A percentile compares a stretch with the other conserved stretches of the same genome.
Conservation (phyloP, 2,329 filamentous ascomycete genomes). For the Fonsecaea erecta region DNA sequence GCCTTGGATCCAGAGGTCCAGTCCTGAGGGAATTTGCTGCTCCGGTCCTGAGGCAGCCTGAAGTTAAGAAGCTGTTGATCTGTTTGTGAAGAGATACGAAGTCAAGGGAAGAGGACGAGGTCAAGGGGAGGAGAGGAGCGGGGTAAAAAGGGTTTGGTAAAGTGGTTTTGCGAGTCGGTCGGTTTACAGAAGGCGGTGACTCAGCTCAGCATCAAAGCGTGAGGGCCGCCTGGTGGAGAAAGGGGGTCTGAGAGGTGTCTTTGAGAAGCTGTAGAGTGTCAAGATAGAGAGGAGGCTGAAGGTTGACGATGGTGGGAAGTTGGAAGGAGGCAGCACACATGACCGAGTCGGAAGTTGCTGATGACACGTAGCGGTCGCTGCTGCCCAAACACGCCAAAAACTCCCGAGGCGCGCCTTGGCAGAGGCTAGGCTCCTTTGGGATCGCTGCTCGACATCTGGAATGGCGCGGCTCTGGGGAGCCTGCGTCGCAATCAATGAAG, state of each 20-base stretch:
- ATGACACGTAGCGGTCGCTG: slow-evolving; percentile 16
- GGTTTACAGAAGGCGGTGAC: slow-evolving; percentile 22
- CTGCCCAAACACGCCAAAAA: slow-evolving; percentile 14
- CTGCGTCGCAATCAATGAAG: slow-evolving; percentile 1
- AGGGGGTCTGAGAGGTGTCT: slow-evolving; percentile 6
- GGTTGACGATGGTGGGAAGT: slow-evolving; percentile 1
- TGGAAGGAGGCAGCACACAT: slow-evolving; percentile 7
- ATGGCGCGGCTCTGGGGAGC: slow-evolving; percentile 5
- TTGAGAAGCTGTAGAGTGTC: neutral
- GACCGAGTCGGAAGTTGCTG: slow-evolving; percentile 1
- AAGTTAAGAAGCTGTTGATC: slow-evolving; percentile 13
- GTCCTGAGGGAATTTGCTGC: slow-evolving; percentile 14
- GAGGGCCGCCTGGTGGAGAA: slow-evolving; percentile 16
- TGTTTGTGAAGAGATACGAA: slow-evolving; percentile 23
- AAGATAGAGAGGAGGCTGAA: slow-evolving; percentile 4
- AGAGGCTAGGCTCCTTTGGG: neutral
- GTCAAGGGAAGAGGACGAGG: slow-evolving; percentile 21
- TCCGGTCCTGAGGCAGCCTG: slow-evolving; percentile 11
- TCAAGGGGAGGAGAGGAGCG: slow-evolving; percentile 21
- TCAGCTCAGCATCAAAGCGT: slow-evolving; percentile 39
- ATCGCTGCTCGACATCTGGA: neutral
- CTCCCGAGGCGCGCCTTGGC: slow-evolving; percentile 9
- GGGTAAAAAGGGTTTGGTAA: slow-evolving; percentile 29
- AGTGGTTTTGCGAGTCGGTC: slow-evolving; percentile 11
- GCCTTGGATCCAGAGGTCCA: slow-evolving; percentile 16